Percentiles rank a stretch among this genome's conserved stretches.
These are phyloP conservation scores for Hibiscus trionum DNA, from an alignment of 345 rosid species.

Conservation along the genomic window DNA sequence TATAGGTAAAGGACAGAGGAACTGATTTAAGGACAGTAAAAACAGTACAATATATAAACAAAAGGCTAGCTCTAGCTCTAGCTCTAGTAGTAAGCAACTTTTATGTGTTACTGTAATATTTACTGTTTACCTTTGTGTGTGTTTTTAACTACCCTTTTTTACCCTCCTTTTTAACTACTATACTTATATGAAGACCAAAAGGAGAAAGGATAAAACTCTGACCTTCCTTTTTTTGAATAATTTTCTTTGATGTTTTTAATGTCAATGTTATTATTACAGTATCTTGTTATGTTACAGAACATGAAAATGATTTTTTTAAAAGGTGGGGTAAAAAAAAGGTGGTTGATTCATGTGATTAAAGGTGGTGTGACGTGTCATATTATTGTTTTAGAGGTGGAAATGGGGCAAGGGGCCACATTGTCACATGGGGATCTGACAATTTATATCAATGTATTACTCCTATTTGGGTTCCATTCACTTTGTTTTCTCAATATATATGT, in stretches of 20 bases:
- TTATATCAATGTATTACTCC: constrained; percentile 23
- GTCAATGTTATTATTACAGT: too few relatives aligned
- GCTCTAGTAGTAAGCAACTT: constrained; percentile 6
- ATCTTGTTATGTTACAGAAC: too few relatives aligned
- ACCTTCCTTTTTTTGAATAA: too few relatives aligned
- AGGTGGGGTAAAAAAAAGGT: neutral
- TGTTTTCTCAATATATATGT: too few relatives aligned
- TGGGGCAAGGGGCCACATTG: constrained; percentile 43
- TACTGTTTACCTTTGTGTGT: neutral
- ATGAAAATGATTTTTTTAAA: too few relatives aligned
- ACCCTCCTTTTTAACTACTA: neutral
- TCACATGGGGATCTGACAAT: constrained; percentile 42
- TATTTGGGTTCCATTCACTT: constrained; percentile 20
- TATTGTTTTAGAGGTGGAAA: constrained; percentile 29
- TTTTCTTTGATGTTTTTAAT: too few relatives aligned
- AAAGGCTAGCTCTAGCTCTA: neutral
- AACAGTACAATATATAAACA: constrained; percentile 7
- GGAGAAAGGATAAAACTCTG: too few relatives aligned
- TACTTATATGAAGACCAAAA: too few relatives aligned
- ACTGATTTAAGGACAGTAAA: constrained; percentile 34
- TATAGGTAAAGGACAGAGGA: constrained; percentile 43
- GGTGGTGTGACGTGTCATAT: constrained; percentile 10
- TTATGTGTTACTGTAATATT: constrained; percentile 17
- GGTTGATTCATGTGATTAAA: constrained; percentile 47
- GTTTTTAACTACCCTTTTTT: neutral